These are phyloP conservation scores for Eimeria acervulina DNA, from an alignment of 169 alveolate genomes.

Conservation along the genomic window DNA sequence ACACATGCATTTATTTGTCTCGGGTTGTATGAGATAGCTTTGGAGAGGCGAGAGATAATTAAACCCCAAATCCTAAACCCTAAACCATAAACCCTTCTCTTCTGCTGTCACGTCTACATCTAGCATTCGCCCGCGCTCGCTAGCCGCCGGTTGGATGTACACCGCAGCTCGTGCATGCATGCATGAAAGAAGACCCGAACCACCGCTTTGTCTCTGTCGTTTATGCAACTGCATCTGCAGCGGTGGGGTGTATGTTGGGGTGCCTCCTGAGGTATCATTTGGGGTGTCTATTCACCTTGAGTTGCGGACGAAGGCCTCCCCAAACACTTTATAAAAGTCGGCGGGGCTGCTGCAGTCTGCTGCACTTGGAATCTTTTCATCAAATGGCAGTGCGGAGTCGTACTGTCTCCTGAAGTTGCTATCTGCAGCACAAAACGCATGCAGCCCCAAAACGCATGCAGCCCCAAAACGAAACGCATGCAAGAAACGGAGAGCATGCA, in stretches of 20 bases:
- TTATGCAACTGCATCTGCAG: neutral
- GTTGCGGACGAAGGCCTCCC: slow-evolving; percentile 91
- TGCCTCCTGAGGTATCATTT: neutral
- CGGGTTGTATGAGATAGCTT: no score
- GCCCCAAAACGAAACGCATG: neutral
- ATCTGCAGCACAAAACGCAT: slow-evolving; percentile 83
- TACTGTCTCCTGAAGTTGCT: slow-evolving; percentile 90
- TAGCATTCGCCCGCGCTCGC: no score
- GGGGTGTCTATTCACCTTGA: slow-evolving; percentile 84
- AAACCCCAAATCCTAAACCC: no score
- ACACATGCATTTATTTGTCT: no score
- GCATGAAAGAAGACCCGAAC: neutral
- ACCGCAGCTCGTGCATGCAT: no score
- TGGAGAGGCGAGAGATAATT: no score
- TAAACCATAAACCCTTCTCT: no score
- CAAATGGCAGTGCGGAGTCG: slow-evolving; percentile 94
- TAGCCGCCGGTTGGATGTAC: no score
- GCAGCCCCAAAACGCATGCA: neutral
- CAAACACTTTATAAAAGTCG: slow-evolving; percentile 85
- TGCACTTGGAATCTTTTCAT: slow-evolving; percentile 91
- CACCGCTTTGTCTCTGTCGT: neutral
- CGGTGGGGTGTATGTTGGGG: no score
- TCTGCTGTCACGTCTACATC: no score
- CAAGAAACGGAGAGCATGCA: neutral
- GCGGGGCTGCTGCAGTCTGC: slow-evolving; percentile 75